Base-by-base conservation (phyloP, 2,329 filamentous ascomycete species). In the Metarhizium album region DNA sequence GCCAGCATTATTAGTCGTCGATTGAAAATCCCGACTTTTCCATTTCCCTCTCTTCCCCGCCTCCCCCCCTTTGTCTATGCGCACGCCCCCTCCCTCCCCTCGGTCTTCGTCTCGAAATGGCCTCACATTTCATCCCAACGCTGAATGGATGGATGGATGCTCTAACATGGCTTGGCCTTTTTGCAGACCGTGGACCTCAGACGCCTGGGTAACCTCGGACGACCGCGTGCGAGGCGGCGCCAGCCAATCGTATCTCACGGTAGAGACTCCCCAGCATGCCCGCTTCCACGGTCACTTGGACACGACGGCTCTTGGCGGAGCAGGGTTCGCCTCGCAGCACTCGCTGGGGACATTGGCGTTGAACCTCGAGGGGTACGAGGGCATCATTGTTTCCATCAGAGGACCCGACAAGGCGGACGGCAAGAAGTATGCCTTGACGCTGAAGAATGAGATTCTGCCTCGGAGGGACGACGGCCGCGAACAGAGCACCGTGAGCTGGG, bases 241-340 rank as follows among this genome's bases (percentile, higher is more conserved):
- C 53, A 88, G 84, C 54, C 66, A 70, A 50, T 82, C 79, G 31
- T 65, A 73, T 54, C 64, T 80, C n/a, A 65, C 63, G 42, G 65
- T 67, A 46, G 53, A 61, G 20, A 51, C 55, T 11, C 56, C 58
- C 42, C 54, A 61, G 47, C 54, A 54, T 66, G 80, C 83, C 65
- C 50, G 74, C 67, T 90, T 90, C 68, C 69, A 79, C 55, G 87
- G 88, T 2, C 72, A 73, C 23, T 74, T 93, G 20, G 87, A 93
- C 67, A 88, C 84, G 55, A 76, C 75, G 49, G 81, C 86, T 0
- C 79, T 93, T 0, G 87, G 87, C 24, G 87, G 86, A 29, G 87
- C 88, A 1, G 88, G 88, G 4, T 93, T 94, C 62, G 87, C 87
- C 9, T 87, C 83, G 4, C 88, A 91, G 63, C 78, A 84, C 45